Base-by-base conservation (phyloP, 75 land plant genomes). In the Chamaecyparis obtusa region DNA sequence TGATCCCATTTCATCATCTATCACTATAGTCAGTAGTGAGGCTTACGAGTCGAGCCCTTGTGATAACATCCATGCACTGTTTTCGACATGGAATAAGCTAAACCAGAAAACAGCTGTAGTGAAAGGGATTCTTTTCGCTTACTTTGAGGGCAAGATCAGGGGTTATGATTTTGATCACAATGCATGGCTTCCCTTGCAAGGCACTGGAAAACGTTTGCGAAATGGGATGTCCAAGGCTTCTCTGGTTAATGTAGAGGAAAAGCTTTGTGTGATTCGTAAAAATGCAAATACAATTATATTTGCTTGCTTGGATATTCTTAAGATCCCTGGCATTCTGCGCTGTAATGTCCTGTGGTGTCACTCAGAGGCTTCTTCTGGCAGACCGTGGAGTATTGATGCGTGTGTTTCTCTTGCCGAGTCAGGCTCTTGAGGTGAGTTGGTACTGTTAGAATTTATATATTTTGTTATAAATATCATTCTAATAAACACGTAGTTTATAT, bases 91-190 rank as follows among this genome's bases (percentile, higher is more conserved):
- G 83, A 80, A 80, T 37, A 80, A 80, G 21, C 83, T 80, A 8
- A 80, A 41, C 49, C 49, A 80, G 46, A 80, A 80, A 44, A 44
- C n/a, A 80, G 32, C 49, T 43, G 49, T 80, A 3, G 83, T 80
- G 24, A 21, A 80, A 80, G 83, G 83, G 48, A 37, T 80, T 16
- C 49, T 80, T 80, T 80, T 80, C n/a, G n/a, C 83, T 43, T 80
- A 80, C 83, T 44, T 80, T 43, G 49, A 80, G 7, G 83, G 83
- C n/a, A 80, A 44, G 39, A 80, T 80, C 30, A 24, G 49, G 83
- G 83, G 83, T 11, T 80, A 80, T 80, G n/a, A 43, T 43, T 80
- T 43, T 44, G 49, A 80, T 41, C 30, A 80, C 21, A 24, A 80
- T 27, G 24, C 9, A 8, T 80, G 83, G 83, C 49, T 43, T 44